Conservation (phyloP, 768 basidiomycete genomes). For the Leccinum longicurvipes region DNA sequence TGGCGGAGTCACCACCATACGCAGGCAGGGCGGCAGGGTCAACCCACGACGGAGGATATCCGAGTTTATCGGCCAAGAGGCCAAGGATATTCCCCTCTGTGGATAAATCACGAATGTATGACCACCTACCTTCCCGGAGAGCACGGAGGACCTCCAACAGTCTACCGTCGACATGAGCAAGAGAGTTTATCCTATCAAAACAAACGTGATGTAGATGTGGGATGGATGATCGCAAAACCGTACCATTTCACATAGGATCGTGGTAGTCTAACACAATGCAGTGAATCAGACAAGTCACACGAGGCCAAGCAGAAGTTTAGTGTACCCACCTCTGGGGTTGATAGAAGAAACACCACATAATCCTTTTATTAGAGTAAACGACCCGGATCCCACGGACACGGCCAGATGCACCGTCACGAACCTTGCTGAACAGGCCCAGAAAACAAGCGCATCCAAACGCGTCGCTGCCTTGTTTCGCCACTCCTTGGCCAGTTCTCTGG, state of each 20-base stretch:
- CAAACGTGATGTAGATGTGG: background rate
- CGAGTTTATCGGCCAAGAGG: slow-evolving; percentile 51
- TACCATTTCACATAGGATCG: slow-evolving; percentile 60
- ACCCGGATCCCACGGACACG: background rate
- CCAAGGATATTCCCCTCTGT: slow-evolving; percentile 40
- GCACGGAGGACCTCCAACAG: slow-evolving; percentile 52
- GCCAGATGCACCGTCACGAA: slow-evolving; percentile 27
- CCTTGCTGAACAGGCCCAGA: slow-evolving; percentile 80
- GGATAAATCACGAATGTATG: slow-evolving; percentile 47
- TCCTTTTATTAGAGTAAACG: slow-evolving; percentile 41
- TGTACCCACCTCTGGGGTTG: slow-evolving; percentile 57
- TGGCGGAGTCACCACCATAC: slow-evolving; percentile 54
- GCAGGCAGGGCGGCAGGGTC: slow-evolving; percentile 59
- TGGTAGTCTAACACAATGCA: slow-evolving; percentile 33
- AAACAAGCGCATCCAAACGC: slow-evolving; percentile 63
- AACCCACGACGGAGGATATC: slow-evolving; percentile 60
- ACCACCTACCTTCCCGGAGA: slow-evolving; percentile 56
- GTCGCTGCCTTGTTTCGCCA: slow-evolving; percentile 38
- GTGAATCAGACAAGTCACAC: background rate
- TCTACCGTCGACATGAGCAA: slow-evolving; percentile 65
- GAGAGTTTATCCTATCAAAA: slow-evolving; percentile 52
- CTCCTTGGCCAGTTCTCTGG: slow-evolving; percentile 27
- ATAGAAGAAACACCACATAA: slow-evolving; percentile 90
- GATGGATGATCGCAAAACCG: background rate
- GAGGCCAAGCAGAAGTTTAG: background rate